Evolutionary conservation across 768 basidiomycete species (phyloP).

Genomic region (Naganishia vishniacii): DNA sequence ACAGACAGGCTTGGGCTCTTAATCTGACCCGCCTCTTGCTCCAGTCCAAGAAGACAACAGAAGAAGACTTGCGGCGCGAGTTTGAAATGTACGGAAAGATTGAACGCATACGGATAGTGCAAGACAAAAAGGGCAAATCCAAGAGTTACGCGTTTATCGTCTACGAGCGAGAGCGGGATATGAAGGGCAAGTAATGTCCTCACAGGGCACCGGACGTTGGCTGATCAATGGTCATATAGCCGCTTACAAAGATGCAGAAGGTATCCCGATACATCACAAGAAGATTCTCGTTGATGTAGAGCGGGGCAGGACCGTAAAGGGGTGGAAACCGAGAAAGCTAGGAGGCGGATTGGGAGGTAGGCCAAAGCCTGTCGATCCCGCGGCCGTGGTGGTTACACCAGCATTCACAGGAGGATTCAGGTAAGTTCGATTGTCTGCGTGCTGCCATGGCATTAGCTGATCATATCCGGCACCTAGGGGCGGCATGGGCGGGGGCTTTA

Average conservation of each 20-base stretch:
- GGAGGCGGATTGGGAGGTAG: conserved; percentile 99
- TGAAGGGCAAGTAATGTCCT: conserved; percentile 74
- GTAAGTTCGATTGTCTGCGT: background rate
- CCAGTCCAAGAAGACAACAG: conserved; percentile 85
- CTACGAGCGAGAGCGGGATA: conserved; percentile 95
- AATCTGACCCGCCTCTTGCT: background rate
- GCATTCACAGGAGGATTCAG: conserved; percentile 30
- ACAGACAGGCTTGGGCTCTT: conserved; percentile 8
- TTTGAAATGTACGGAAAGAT: conserved; percentile 94
- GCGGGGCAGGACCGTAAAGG: conserved; percentile 92
- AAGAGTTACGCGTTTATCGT: conserved; percentile 95
- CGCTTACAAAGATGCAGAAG: conserved; percentile 98
- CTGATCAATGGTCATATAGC: conserved; percentile 36
- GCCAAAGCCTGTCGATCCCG: conserved; percentile 63
- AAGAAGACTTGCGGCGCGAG: conserved; percentile 84
- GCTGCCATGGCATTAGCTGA: conserved; percentile 1
- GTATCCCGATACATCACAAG: conserved; percentile 91
- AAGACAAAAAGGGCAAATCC: conserved; percentile 79
- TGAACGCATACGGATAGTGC: conserved; percentile 86
- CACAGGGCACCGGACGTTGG: background rate
- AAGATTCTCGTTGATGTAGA: conserved; percentile 96
- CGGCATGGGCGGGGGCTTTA: conserved; percentile 27
- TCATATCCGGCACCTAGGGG: conserved; percentile 19
- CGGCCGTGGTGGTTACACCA: conserved; percentile 52
- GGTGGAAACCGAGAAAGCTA: conserved; percentile 93